Conservation (phyloP, 805 yeast genomes). For the Suhomyces sp. region DNA sequence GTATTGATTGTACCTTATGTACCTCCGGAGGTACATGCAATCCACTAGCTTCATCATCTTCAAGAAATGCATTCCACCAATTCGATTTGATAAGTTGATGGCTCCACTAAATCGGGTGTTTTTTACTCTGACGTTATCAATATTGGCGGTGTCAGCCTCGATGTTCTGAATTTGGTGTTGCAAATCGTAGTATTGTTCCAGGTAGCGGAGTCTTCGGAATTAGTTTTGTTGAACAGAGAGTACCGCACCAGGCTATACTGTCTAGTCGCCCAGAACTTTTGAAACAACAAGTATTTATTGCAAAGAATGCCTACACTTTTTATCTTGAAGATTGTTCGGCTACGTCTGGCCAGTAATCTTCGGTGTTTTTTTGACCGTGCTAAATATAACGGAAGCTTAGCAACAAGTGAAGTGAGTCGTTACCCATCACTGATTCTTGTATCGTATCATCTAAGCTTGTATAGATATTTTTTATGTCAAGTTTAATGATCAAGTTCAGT, state of each 20-base stretch:
- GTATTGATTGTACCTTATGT: not conserved
- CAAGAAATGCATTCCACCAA: not conserved
- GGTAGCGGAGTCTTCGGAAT: conserved; percentile 13
- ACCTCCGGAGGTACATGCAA: conserved; percentile 3
- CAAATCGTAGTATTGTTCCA: conserved; percentile 5
- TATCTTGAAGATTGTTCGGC: conserved; percentile 9
- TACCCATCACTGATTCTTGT: too few relatives aligned
- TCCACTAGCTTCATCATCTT: conserved; percentile 7
- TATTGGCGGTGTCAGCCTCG: conserved; percentile 1
- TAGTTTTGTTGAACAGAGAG: not conserved
- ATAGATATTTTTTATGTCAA: too few relatives aligned
- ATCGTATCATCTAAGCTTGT: too few relatives aligned
- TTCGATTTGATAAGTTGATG: conserved; percentile 6
- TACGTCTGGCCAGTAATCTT: conserved; percentile 9
- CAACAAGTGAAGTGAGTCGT: conserved; percentile 3
- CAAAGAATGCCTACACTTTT: conserved; percentile 13
- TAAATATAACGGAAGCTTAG: conserved; percentile 8
- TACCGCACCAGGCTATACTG: not conserved
- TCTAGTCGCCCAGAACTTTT: conserved; percentile 19
- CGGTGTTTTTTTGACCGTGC: conserved; percentile 13
- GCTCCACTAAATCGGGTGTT: conserved; percentile 2
- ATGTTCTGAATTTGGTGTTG: conserved; percentile 9
- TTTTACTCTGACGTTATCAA: conserved; percentile 2
- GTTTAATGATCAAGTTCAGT: too few relatives aligned
- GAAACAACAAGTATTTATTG: conserved; percentile 25